phyloP scores from a whole-genome alignment of 768 basidiomycete genomes.

The Tulasnella sp. region DNA sequence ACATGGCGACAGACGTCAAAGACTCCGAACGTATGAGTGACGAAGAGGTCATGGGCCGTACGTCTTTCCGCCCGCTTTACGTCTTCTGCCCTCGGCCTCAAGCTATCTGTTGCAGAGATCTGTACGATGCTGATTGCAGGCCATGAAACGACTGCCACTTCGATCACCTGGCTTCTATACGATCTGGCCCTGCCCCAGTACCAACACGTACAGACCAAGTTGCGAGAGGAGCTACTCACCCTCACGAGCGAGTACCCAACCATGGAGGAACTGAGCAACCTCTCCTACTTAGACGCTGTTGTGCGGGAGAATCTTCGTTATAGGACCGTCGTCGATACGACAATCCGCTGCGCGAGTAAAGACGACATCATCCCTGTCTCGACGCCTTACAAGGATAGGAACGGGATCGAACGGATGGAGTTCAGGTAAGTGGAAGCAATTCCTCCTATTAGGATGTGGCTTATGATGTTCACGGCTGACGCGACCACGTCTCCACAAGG shows the following conservation, averaged over 20 bases:
- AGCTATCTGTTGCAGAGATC: slow-evolving; percentile 38
- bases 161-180: slow-evolving; percentile 52
- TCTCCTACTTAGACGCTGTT: slow-evolving; percentile 31
- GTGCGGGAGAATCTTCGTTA: slow-evolving; percentile 23
- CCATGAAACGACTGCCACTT: slow-evolving; percentile 47
- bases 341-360: slow-evolving; percentile 3
- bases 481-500: not conserved
- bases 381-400: slow-evolving; percentile 13
- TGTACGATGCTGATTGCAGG: slow-evolving; percentile 55
- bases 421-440: not conserved
- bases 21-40: slow-evolving; percentile 31
- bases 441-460: not conserved
- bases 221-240: slow-evolving; percentile 49
- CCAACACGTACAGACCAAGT: slow-evolving; percentile 44
- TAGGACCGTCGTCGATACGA: not conserved
- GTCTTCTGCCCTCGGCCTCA: not conserved
- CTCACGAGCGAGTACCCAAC: slow-evolving; percentile 21
- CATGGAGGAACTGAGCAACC: slow-evolving; percentile 27
- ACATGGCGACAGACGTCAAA: slow-evolving; percentile 32
- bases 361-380: slow-evolving; percentile 19
- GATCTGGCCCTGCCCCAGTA: slow-evolving; percentile 39
- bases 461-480: not conserved
- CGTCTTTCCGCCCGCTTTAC: slow-evolving; percentile 7
- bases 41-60: slow-evolving; percentile 30
- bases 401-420: slow-evolving; percentile 10